phyloP scores from a whole-genome alignment of 2,329 filamentous ascomycete genomes.

The Fusarium vanettenii region DNA sequence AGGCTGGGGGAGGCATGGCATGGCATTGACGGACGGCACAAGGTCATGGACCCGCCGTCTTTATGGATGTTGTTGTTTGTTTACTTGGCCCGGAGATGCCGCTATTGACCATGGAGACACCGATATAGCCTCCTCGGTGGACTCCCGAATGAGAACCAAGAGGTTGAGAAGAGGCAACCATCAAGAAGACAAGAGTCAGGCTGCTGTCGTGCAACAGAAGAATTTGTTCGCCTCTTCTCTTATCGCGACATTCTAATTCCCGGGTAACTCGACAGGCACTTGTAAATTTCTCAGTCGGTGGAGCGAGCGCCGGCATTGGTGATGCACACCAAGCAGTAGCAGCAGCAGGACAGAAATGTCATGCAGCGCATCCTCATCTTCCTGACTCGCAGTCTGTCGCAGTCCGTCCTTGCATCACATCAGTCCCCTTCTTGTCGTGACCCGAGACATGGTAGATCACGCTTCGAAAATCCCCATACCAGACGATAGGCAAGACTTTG shows the following conservation, averaged over 20 bases:
- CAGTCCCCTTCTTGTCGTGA: neutral
- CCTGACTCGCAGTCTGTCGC: slow-evolving; percentile 8
- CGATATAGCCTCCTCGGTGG: slow-evolving; percentile 11
- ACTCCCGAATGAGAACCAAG: slow-evolving; percentile 4
- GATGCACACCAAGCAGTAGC: slow-evolving; percentile 8
- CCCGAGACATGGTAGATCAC: slow-evolving; percentile 19
- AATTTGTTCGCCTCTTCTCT: neutral
- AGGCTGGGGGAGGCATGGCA: slow-evolving; percentile 11
- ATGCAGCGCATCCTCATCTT: slow-evolving; percentile 15
- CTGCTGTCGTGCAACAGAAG: neutral
- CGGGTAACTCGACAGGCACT: neutral
- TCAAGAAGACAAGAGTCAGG: neutral
- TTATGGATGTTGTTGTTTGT: slow-evolving; percentile 41
- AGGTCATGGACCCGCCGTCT: slow-evolving; percentile 20
- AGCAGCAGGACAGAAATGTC: slow-evolving; percentile 4
- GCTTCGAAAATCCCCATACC: slow-evolving; percentile 9
- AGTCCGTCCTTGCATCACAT: neutral
- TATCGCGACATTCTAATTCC: neutral
- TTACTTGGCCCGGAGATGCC: slow-evolving; percentile 31
- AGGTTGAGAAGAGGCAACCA: neutral
- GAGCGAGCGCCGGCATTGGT: slow-evolving; percentile 15
- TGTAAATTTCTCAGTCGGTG: slow-evolving; percentile 8
- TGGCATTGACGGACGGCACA: slow-evolving; percentile 28
- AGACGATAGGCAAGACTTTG: neutral
- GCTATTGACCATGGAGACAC: slow-evolving; percentile 27